Conservation (phyloP, 2,329 filamentous ascomycete genomes). For the Daldinia eschscholtzii region DNA sequence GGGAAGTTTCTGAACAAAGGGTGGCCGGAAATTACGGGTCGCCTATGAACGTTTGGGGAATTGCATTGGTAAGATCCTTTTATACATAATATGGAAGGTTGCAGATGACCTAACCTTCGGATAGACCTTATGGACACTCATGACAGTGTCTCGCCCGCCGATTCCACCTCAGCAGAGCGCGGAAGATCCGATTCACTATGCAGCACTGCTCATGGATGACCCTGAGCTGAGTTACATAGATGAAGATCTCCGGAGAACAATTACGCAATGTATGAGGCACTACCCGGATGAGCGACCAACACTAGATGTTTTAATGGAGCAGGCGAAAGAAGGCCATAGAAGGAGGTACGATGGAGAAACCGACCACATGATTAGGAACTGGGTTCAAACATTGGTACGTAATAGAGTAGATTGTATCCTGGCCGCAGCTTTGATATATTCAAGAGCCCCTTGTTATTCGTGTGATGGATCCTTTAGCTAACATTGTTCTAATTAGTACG, state of each 20-base stretch:
- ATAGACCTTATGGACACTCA: conserved; percentile 45
- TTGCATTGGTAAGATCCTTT: conserved; percentile 35
- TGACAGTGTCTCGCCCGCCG: conserved; percentile 29
- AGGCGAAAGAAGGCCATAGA: conserved; percentile 20
- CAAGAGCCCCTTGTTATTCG: background rate
- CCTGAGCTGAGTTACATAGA: conserved; percentile 27
- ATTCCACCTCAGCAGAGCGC: conserved; percentile 27
- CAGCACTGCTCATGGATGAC: conserved; percentile 24
- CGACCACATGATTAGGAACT: conserved; percentile 25
- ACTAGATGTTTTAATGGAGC: conserved; percentile 18
- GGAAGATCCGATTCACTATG: conserved; percentile 28
- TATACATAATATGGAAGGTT: background rate
- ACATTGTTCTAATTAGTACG: conserved; percentile 17
- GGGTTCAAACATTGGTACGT: conserved; percentile 31
- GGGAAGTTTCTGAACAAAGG: conserved; percentile 35
- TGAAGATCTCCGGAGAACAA: conserved; percentile 25
- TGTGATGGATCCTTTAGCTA: background rate
- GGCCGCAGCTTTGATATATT: background rate
- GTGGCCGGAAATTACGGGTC: conserved; percentile 45
- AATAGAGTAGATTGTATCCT: background rate
- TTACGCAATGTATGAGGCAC: conserved; percentile 42
- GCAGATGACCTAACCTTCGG: conserved; percentile 11
- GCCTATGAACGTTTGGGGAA: conserved; percentile 43
- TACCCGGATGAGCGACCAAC: conserved; percentile 35
- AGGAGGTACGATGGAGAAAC: background rate